These are phyloP conservation scores for Pyrenula aspistea DNA, from an alignment of 495 filamentous ascomycete species.

Conservation along the genomic window DNA sequence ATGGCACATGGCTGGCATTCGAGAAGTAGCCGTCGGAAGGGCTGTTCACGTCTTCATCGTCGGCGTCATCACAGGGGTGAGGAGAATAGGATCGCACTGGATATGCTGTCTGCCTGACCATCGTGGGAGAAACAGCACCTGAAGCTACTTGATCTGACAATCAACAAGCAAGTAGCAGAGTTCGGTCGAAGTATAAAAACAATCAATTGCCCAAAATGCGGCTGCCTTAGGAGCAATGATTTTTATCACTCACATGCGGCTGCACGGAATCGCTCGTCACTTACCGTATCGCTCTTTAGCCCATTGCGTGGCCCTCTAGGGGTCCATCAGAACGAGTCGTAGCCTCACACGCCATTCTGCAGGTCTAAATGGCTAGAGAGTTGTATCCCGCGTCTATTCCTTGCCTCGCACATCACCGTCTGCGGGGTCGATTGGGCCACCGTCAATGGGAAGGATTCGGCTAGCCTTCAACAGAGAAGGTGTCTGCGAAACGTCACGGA, in stretches of 20 bases:
- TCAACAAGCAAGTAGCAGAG: no score
- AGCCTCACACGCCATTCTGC: neutral
- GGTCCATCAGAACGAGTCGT: neutral
- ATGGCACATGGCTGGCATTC: neutral
- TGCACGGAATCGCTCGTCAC: no score
- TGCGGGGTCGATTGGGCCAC: neutral
- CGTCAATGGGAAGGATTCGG: neutral
- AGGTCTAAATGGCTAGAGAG: neutral
- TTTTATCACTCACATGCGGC: neutral
- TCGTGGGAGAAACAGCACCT: neutral
- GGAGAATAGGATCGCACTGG: neutral
- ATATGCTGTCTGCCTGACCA: neutral
- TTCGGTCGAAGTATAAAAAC: neutral
- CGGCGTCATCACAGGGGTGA: neutral
- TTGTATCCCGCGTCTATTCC: neutral
- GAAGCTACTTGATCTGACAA: neutral
- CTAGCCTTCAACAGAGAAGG: neutral
- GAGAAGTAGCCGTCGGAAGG: neutral
- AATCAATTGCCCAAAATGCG: neutral
- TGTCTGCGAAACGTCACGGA: neutral
- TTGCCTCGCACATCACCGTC: neutral
- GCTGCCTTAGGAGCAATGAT: neutral
- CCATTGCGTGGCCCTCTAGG: neutral
- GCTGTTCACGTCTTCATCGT: neutral
- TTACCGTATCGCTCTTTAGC: neutral